These are phyloP conservation scores for Fusarium sp. DNA, from an alignment of 2,329 filamentous ascomycete genomes.

Conservation along the genomic window DNA sequence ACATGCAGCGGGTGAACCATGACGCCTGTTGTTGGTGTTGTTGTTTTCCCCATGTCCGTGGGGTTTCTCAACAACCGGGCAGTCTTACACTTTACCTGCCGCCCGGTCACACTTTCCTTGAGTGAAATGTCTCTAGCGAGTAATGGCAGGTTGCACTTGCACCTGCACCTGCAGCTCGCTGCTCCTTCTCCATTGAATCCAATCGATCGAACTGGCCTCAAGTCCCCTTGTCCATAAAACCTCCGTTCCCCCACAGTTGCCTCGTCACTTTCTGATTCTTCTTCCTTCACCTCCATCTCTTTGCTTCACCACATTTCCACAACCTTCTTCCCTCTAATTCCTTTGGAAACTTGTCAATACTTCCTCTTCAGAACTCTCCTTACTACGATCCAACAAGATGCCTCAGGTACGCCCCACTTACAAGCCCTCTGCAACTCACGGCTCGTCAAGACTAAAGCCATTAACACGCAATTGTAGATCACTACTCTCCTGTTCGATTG, in stretches of 20 bases:
- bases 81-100: conserved; percentile 26
- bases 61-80: conserved; percentile 29
- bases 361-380: conserved; percentile 2
- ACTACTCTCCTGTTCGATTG: conserved; percentile 79
- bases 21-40: conserved; percentile 6
- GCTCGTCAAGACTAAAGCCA: neutral
- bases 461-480: conserved; percentile 55
- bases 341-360: neutral
- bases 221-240: conserved; percentile 59
- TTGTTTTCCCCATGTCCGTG: conserved; percentile 28
- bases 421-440: neutral
- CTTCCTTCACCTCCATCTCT: conserved; percentile 12
- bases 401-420: conserved; percentile 46
- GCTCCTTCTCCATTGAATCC: conserved; percentile 21
- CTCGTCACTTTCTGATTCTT: conserved; percentile 17
- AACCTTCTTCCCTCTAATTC: conserved; percentile 26
- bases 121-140: no score
- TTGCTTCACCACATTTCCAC: conserved; percentile 22
- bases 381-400: conserved; percentile 46
- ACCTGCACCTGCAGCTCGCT: neutral
- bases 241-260: conserved; percentile 31
- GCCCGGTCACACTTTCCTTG: conserved; percentile 19
- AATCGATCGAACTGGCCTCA: conserved; percentile 11
- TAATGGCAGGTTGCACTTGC: conserved; percentile 5
- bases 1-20: conserved; percentile 11